phyloP scores from a whole-genome alignment of 192 early-diverging fungal species.

The Paraglomus occultum region DNA sequence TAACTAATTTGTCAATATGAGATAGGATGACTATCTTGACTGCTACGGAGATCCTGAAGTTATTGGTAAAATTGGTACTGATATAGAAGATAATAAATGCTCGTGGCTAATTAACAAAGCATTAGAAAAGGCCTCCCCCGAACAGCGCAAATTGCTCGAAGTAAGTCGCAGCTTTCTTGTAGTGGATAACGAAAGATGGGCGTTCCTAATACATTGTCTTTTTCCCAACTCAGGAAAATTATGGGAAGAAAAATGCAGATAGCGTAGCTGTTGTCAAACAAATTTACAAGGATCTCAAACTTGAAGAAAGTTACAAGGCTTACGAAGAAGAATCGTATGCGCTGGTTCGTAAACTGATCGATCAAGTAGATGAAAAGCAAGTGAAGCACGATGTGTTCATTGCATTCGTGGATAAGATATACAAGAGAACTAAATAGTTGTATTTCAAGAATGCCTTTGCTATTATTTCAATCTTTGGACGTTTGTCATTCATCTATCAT shows the following conservation, averaged over 20 bases:
- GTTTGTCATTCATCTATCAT: too few species aligned
- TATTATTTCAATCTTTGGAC: too few species aligned
- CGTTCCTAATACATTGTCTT: not conserved
- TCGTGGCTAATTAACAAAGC: constrained; percentile 97
- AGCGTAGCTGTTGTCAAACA: constrained; percentile 81
- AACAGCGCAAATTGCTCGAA: constrained; percentile 82
- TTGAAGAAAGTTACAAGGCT: constrained; percentile 74
- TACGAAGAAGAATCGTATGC: constrained; percentile 89
- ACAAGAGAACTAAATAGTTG: constrained; percentile 86
- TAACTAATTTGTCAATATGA: not conserved
- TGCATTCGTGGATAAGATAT: constrained; percentile 92
- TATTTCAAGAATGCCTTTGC: not conserved
- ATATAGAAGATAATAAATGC: constrained; percentile 99
- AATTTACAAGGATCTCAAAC: constrained; percentile 75
- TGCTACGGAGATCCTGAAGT: constrained; percentile 87
- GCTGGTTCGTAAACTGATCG: constrained; percentile 73
- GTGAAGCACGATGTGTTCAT: constrained; percentile 85
- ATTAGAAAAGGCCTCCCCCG: constrained; percentile 67
- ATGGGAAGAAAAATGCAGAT: constrained; percentile 80
- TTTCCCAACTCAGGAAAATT: constrained; percentile 66
- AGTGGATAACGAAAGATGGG: not conserved
- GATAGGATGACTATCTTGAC: constrained; percentile 92
- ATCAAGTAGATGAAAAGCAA: constrained; percentile 74
- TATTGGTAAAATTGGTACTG: constrained; percentile 99
- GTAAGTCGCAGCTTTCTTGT: constrained; percentile 40